Conservation (phyloP, 2,329 filamentous ascomycete genomes). For the Ilyonectria mors-panacis region DNA sequence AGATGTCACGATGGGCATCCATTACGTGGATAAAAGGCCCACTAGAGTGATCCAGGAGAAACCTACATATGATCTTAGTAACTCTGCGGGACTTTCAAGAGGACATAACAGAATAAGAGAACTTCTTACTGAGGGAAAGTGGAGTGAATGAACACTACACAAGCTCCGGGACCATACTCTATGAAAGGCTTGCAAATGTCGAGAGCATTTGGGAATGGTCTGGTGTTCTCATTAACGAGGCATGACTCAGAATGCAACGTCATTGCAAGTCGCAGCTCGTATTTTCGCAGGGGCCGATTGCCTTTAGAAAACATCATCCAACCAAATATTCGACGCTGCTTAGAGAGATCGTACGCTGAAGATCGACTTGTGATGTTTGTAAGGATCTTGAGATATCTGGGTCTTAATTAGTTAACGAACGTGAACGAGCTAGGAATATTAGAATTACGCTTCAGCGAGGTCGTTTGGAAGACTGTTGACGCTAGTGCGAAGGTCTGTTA, state of each 20-base stretch:
- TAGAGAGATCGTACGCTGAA: neutral
- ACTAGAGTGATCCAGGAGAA: neutral
- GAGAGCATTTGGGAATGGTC: conserved; percentile 10
- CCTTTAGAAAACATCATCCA: conserved; percentile 14
- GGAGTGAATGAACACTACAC: neutral
- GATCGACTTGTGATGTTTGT: conserved; percentile 8
- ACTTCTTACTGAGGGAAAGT: neutral
- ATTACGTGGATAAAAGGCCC: neutral
- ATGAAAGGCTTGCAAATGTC: conserved; percentile 4
- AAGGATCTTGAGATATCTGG: neutral
- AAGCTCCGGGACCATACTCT: conserved; percentile 1
- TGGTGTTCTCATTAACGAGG: neutral
- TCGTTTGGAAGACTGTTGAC: conserved; percentile 5
- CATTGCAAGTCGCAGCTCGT: conserved; percentile 4
- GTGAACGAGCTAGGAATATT: neutral
- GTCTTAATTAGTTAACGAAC: neutral
- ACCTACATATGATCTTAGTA: neutral
- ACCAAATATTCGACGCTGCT: conserved; percentile 10
- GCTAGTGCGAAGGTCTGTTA: neutral
- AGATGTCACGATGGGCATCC: neutral
- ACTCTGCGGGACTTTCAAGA: neutral
- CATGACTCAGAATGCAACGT: neutral
- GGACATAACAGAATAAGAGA: neutral
- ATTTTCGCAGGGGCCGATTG: conserved; percentile 6
- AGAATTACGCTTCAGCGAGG: conserved; percentile 11